Percentiles rank a stretch among this genome's conserved stretches.
Conservation (phyloP, 257 asterid species). For the Ilex aquifolium region DNA sequence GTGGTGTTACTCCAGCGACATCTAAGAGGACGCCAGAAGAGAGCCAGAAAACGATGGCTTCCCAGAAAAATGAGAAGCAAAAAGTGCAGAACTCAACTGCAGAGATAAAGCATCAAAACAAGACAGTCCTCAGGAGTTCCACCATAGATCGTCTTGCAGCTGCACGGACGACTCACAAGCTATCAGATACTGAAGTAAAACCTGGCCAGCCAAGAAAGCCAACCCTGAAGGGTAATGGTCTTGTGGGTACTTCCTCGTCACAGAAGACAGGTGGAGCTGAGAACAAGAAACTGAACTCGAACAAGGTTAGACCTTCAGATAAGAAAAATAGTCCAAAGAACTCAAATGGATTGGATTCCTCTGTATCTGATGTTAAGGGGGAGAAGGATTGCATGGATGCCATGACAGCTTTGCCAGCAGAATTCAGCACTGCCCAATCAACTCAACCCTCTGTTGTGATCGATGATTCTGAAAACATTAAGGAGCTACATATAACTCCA, state of each 20-base stretch:
- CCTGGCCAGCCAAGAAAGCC: conserved; percentile 30
- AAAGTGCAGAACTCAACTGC: conserved; percentile 23
- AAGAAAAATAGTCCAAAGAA: conserved; percentile 20
- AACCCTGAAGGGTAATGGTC: conserved; percentile 20
- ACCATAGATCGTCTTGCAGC: conserved; percentile 67
- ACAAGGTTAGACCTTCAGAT: conserved; percentile 25
- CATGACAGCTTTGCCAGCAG: conserved; percentile 9
- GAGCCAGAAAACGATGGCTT: conserved; percentile 25
- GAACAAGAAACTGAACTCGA: conserved; percentile 20
- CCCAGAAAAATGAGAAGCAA: conserved; percentile 28
- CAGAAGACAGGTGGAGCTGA: conserved; percentile 31
- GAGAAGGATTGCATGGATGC: conserved; percentile 3
- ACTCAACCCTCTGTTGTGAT: conserved; percentile 3
- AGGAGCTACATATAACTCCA: conserved; percentile 37
- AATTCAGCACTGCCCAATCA: conserved; percentile 17
- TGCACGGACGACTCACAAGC: conserved; percentile 40
- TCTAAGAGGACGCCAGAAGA: conserved; percentile 33
- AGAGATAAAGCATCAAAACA: conserved; percentile 31
- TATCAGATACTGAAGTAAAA: conserved; percentile 31
- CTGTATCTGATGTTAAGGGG: conserved; percentile 22
- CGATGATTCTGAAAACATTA: conserved; percentile 28
- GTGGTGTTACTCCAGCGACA: conserved; percentile 21
- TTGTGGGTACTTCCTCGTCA: conserved; percentile 3
- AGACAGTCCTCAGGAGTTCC: conserved; percentile 47
- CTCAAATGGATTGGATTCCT: conserved; percentile 14